Conservation (phyloP, 148 eudicot genomes). For the Dianthus caryophyllus region DNA sequence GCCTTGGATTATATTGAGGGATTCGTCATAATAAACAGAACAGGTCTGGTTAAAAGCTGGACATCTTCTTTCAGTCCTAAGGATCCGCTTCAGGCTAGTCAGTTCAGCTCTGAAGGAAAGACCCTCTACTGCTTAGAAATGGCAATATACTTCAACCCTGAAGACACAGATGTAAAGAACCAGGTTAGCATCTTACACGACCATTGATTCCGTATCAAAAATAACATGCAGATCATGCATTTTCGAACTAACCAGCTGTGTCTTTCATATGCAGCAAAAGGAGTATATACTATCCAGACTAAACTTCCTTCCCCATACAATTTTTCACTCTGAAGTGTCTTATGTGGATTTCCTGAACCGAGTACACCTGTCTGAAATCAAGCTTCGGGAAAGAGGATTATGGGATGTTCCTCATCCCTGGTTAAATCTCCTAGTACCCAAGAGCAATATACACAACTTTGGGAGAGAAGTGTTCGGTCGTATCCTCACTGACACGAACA, state of each 20-base stretch:
- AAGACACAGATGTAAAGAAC: slow-evolving; percentile 34
- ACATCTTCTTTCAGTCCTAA: slow-evolving; percentile 69
- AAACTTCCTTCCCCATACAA: slow-evolving; percentile 51
- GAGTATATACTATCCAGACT: slow-evolving; percentile 42
- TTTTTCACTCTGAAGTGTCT: slow-evolving; percentile 58
- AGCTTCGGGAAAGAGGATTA: slow-evolving; percentile 64
- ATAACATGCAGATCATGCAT: slow-evolving; percentile 5
- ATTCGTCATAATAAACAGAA: slow-evolving; percentile 79
- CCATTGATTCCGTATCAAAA: not conserved
- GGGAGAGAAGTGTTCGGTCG: slow-evolving; percentile 67
- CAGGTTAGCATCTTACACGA: slow-evolving; percentile 44
- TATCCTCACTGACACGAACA: slow-evolving; percentile 64
- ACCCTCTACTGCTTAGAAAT: slow-evolving; percentile 82
- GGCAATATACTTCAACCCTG: slow-evolving; percentile 73
- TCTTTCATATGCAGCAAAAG: slow-evolving; percentile 49
- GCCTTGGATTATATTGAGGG: slow-evolving; percentile 90
- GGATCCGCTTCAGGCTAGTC: slow-evolving; percentile 64
- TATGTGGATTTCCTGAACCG: slow-evolving; percentile 79
- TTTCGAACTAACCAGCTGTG: slow-evolving; percentile 13
- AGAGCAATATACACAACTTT: slow-evolving; percentile 52
- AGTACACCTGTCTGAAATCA: slow-evolving; percentile 68
- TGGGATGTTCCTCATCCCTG: slow-evolving; percentile 97
- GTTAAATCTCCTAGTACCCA: slow-evolving; percentile 87
- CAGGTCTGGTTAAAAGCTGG: slow-evolving; percentile 80
- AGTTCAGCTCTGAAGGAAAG: slow-evolving; percentile 73